Evolutionary conservation across 768 basidiomycete species (phyloP), one percentile per base, ranked within the genome.

Genomic region (Mycena capillaripes): DNA sequence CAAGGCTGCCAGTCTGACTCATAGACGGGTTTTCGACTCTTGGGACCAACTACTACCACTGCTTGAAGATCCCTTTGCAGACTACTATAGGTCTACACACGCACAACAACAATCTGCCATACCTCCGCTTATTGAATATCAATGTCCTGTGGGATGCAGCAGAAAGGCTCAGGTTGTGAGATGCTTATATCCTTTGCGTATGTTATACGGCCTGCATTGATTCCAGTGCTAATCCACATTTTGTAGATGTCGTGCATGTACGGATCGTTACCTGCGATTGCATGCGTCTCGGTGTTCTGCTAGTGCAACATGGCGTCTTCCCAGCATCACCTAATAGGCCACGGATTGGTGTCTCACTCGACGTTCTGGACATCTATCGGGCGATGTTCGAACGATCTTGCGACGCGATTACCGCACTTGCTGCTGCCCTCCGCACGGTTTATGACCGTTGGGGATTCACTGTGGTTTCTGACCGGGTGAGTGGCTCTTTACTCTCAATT

Each of bases 381-480:
- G 76, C 79, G 2, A 67, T 84, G 1, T 85, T 85, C 46, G 79
- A 85, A 63, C 70, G 76, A 0, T 83, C 84, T 0, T 84, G 82
- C 25, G 79, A 85, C 63, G 82, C 82, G 3, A 74, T 84, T 34
- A 73, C 68, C 29, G 77, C 77, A 8, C 40, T 78, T 19, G 64
- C 77, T 1, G 25, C 56, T 23, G 79, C 81, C 0, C 71, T 84
- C 4, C 79, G 79, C 25, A 75, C 71, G 0, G 79, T 81, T 57
- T 84, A 85, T 56, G 65, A 34, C 21, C 55, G 74, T 11, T 74
- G 79, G 8, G 81, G 81, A 4, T 83, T 75, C 55, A 36, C 46
- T 3, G 38, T 78, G 4, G 25, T 73, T 0, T 73, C 79, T 44
- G n/a, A 38, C 0, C 58, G 76, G 65, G 79, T 82, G 69, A 52